These are phyloP conservation scores for Fennellomyces sp. DNA, from an alignment of 371 early-diverging fungal species.

Conservation along the genomic window DNA sequence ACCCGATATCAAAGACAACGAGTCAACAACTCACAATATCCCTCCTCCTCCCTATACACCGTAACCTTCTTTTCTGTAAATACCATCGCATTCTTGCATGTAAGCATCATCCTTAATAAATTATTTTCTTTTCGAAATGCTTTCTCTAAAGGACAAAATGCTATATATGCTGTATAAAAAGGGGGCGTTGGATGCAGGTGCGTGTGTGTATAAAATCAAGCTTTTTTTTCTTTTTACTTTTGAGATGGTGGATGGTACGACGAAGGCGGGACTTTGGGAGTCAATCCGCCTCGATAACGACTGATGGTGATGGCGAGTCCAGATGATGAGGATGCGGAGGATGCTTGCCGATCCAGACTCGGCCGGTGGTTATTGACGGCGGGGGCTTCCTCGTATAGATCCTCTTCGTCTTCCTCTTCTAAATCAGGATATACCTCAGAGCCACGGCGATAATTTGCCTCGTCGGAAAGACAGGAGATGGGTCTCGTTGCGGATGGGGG, in stretches of 20 bases:
- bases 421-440: constrained; percentile 9
- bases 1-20: constrained; percentile 3
- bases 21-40: not conserved
- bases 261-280: constrained; percentile 7
- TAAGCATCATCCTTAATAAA: not conserved
- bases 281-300: constrained; percentile 18
- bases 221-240: constrained; percentile 1
- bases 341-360: constrained; percentile 19
- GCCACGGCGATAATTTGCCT: constrained; percentile 3
- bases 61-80: constrained; percentile 1
- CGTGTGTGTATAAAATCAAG: constrained; percentile 2
- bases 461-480: constrained; percentile 21
- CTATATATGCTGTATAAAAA: too few species aligned
- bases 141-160: too few species aligned
- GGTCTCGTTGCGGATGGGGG: constrained; percentile 7
- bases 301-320: constrained; percentile 24
- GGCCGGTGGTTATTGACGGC: constrained; percentile 8
- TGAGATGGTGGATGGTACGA: constrained; percentile 4
- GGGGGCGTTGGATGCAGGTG: not conserved
- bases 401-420: constrained; percentile 17
- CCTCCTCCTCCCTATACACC: constrained; percentile 32
- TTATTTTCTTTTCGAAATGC: not conserved
- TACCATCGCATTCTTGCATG: not conserved
- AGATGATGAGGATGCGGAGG: constrained; percentile 22
- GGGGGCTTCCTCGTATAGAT: not conserved